Evolutionary conservation across 306 rosid genomes (phyloP), one percentile per base, ranked within the genome.

Genomic region (Begonia peltatifolia): DNA sequence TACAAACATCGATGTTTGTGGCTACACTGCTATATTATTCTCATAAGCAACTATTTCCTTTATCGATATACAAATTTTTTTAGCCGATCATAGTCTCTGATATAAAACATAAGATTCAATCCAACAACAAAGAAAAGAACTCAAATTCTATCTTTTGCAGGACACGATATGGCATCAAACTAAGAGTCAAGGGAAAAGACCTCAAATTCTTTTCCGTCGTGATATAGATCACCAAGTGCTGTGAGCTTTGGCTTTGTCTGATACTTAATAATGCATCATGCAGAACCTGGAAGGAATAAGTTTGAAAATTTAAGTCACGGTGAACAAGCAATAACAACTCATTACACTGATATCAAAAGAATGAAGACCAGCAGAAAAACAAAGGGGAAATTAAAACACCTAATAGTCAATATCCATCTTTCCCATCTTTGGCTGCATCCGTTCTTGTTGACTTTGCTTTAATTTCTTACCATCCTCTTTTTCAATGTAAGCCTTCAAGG

Each of bases 341-440:
- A 23, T 25, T 17, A 20, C 23, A 20, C 23, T 20, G 2, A 20
- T 2, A 2, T 30, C 38, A 30, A 51, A 41, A 13, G 46, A 23
- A 52, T 11, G 38, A 30, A 5, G 38, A 30, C 9, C 38, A 30
- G 0, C 38, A 30, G 9, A 6, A 1, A 15, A 52, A 12, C 36
- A 58, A 15, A 47, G 2, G 11, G 2, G 48, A 0, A 9, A 44
- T 51, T 41, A 53, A 38, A 62, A 69, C 38, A 86, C 99, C 99
- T 92, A 96, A 68, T 92, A 92, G 62, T 92, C 99, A 13, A 92
- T 92, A 74, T 92, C 99, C 99, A 86, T 92, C 72, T 92, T 86
- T n/a, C 99, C 94, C 99, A 86, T 92, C 84, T 92, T 92, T 23
- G 99, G 99, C 61, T 92, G 99, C 99, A 92, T 92, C 38, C 96